phyloP scores from a whole-genome alignment of 176 grass and related monocot species.

The Pharus latifolius region DNA sequence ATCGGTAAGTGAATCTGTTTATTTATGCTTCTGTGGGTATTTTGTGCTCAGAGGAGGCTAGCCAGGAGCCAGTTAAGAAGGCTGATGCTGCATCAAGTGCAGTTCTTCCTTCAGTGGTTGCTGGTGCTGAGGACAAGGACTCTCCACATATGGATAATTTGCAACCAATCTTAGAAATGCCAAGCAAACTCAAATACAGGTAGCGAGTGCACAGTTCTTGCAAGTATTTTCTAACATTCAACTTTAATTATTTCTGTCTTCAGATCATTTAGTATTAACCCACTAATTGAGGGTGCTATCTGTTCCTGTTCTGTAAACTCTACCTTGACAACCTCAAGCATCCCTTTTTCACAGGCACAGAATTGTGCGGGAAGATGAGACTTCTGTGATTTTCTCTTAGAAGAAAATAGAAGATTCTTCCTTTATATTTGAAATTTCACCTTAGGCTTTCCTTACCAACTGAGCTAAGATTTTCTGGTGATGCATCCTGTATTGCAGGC shows the following conservation, averaged over 20 bases:
- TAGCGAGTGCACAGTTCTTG: not conserved
- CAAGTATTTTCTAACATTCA: too few relatives aligned
- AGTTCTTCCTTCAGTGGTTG: slow-evolving; percentile 19
- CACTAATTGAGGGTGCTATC: not conserved
- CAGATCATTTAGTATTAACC: not conserved
- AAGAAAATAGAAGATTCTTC: not conserved
- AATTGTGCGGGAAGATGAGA: not conserved
- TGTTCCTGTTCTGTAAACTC: not conserved
- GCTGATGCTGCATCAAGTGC: not conserved
- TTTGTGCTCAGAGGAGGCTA: slow-evolving; percentile 47
- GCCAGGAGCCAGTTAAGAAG: slow-evolving; percentile 20
- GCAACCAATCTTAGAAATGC: slow-evolving; percentile 31
- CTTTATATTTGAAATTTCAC: not conserved
- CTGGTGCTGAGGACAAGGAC: slow-evolving; percentile 10
- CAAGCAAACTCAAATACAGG: slow-evolving; percentile 72
- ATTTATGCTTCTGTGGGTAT: not conserved
- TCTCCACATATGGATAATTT: slow-evolving; percentile 8
- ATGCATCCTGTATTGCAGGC: slow-evolving; percentile 33
- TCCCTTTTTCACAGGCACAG: not conserved
- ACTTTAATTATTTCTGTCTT: too few relatives aligned
- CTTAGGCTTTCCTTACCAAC: not conserved
- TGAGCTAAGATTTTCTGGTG: slow-evolving; percentile 1
- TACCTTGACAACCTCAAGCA: not conserved
- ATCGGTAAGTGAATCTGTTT: too few relatives aligned
- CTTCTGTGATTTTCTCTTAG: too few relatives aligned